These are phyloP conservation scores for Diutina siamensis DNA, from an alignment of 1,139 yeast genomes.

Conservation along the genomic window DNA sequence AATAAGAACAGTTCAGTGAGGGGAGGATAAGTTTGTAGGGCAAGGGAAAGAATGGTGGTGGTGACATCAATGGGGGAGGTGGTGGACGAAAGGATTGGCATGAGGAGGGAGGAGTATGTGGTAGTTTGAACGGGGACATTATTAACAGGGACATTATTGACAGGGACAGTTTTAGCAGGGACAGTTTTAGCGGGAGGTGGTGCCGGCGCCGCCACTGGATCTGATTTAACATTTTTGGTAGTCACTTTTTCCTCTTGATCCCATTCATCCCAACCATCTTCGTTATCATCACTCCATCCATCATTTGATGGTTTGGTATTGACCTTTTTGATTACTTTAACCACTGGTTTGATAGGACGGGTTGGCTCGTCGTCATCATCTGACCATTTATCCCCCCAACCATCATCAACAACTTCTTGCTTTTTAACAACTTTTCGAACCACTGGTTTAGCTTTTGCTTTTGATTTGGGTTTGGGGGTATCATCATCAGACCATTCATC, in stretches of 20 bases:
- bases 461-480: background rate
- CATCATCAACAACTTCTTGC: background rate
- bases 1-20: background rate
- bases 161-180: background rate
- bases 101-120: background rate
- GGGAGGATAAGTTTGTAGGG: background rate
- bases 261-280: constrained; percentile 3
- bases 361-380: background rate
- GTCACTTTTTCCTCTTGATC: background rate
- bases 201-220: too few species aligned
- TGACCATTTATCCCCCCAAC: constrained; percentile 2
- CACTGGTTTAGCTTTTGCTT: background rate
- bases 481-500: background rate
- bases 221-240: background rate
- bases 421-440: background rate
- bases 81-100: background rate
- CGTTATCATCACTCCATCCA: background rate
- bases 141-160: background rate
- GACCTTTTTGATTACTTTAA: background rate
- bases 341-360: background rate
- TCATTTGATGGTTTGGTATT: background rate
- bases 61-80: background rate
- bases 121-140: background rate
- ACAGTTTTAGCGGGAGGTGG: background rate
- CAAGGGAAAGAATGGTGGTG: constrained; percentile 1